phyloP scores from a whole-genome alignment of 441 rosid species.

The Gossypium davidsonii region DNA sequence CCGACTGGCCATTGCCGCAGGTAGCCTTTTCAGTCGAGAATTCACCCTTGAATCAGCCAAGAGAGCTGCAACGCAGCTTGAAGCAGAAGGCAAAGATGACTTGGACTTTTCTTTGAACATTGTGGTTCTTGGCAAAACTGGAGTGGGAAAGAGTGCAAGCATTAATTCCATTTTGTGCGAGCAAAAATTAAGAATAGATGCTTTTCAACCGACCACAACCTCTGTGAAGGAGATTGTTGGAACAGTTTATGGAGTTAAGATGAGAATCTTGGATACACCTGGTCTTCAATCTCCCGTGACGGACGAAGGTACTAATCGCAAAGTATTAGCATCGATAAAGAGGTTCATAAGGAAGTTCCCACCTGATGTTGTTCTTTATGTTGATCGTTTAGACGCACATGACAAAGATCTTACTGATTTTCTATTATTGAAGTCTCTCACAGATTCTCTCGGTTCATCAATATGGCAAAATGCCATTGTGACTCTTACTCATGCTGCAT shows the following conservation, averaged over 20 bases:
- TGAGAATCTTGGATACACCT: constrained; percentile 72
- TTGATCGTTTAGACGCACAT: constrained; percentile 60
- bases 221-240: constrained; percentile 49
- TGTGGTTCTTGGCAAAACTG: constrained; percentile 76
- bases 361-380: constrained; percentile 67
- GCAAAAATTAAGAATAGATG: constrained; percentile 39
- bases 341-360: constrained; percentile 53
- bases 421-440: constrained; percentile 41
- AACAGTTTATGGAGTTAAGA: constrained; percentile 42
- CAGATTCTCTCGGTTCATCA: constrained; percentile 47
- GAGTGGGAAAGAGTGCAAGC: constrained; percentile 91
- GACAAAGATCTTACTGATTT: constrained; percentile 41
- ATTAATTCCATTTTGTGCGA: constrained; percentile 69
- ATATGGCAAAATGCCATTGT: constrained; percentile 65
- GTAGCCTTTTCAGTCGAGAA: constrained; percentile 26
- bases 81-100: constrained; percentile 37
- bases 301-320: constrained; percentile 46
- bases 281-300: constrained; percentile 46
- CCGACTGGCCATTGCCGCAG: constrained; percentile 29
- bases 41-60: constrained; percentile 40
- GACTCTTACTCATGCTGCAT: constrained; percentile 68
- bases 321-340: constrained; percentile 53
- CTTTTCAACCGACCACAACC: constrained; percentile 57
- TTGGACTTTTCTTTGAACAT: constrained; percentile 52
- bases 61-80: constrained; percentile 37